A percentile compares a stretch with the other conserved stretches of the same genome.
phyloP scores from a whole-genome alignment of 2,329 filamentous ascomycete genomes.

The Aspergillus sp. region DNA sequence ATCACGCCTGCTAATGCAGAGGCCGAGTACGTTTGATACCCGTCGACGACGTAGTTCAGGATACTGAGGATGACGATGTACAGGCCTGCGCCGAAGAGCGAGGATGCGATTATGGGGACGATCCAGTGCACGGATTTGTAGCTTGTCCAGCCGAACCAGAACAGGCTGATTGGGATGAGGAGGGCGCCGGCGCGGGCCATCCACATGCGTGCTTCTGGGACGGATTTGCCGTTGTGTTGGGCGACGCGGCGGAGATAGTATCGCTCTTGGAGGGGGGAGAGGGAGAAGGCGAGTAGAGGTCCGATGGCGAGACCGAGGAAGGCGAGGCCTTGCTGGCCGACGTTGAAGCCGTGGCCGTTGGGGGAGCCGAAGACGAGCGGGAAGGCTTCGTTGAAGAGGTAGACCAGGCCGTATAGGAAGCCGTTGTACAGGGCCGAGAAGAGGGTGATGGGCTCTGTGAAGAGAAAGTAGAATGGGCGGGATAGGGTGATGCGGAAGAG shows the following conservation, averaged over 20 bases:
- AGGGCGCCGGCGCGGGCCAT: conserved; percentile 59
- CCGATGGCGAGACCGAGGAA: conserved; percentile 4
- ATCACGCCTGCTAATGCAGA: conserved; percentile 71
- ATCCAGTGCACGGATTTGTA: conserved; percentile 65
- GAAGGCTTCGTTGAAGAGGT: conserved; percentile 73
- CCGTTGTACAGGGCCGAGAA: conserved; percentile 44
- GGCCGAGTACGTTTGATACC: conserved; percentile 25
- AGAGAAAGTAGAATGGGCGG: conserved; percentile 54
- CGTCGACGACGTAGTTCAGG: conserved; percentile 73
- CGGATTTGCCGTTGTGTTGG: conserved; percentile 53
- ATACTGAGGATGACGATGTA: conserved; percentile 66
- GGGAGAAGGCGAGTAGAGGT: background rate
- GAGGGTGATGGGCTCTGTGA: conserved; percentile 29
- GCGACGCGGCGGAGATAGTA: conserved; percentile 25
- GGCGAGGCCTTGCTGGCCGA: conserved; percentile 52
- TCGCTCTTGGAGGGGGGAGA: conserved; percentile 24
- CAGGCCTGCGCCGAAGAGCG: background rate
- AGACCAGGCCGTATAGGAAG: conserved; percentile 67
- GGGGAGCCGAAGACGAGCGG: conserved; percentile 65
- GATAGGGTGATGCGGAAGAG: conserved; percentile 69
- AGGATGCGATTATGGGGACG: conserved; percentile 60
- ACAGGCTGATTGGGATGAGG: conserved; percentile 63
- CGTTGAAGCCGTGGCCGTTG: conserved; percentile 53
- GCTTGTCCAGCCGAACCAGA: conserved; percentile 66
- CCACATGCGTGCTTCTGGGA: conserved; percentile 62